Evolutionary conservation across 2,329 filamentous ascomycete genomes (phyloP).

Genomic region (Sphaerulina musiva): DNA sequence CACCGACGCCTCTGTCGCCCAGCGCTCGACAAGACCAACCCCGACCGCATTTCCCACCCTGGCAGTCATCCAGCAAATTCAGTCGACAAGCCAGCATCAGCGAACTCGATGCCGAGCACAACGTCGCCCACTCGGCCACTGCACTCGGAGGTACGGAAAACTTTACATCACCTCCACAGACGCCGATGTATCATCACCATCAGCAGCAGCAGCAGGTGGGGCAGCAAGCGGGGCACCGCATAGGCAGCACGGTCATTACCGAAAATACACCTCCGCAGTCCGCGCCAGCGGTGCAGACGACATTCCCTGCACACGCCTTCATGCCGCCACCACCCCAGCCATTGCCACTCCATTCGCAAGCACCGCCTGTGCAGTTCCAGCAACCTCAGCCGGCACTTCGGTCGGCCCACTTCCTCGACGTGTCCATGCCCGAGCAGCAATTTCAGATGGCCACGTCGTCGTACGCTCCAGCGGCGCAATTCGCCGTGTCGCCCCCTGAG

Average conservation of each 20-base stretch:
- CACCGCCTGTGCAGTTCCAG: slow-evolving; percentile 5
- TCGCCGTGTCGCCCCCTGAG: slow-evolving; percentile 11
- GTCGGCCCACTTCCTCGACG: slow-evolving; percentile 27
- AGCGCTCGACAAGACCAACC: slow-evolving; percentile 25
- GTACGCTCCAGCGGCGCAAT: slow-evolving; percentile 16
- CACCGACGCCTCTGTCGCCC: slow-evolving; percentile 45
- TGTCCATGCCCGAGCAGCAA: slow-evolving; percentile 17
- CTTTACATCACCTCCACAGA: slow-evolving; percentile 42
- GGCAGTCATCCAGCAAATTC: slow-evolving; percentile 34
- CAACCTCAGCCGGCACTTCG: no score
- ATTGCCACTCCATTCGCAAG: slow-evolving; percentile 6
- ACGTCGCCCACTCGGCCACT: slow-evolving; percentile 22
- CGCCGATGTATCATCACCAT: slow-evolving; percentile 34
- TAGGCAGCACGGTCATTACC: slow-evolving; percentile 32
- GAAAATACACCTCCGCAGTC: slow-evolving; percentile 47
- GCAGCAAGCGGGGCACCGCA: slow-evolving; percentile 18
- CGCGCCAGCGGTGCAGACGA: slow-evolving; percentile 45
- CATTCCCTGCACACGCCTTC: slow-evolving; percentile 37
- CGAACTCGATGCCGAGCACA: slow-evolving; percentile 33
- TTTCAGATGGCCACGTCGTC: slow-evolving; percentile 14
- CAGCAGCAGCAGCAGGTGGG: slow-evolving; percentile 14
- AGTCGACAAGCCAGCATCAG: slow-evolving; percentile 38
- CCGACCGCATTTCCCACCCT: slow-evolving; percentile 34
- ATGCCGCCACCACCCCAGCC: slow-evolving; percentile 25
- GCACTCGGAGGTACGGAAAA: slow-evolving; percentile 25